Base-by-base conservation (phyloP, 495 filamentous ascomycete species). In the Trichoderma asperelloides region DNA sequence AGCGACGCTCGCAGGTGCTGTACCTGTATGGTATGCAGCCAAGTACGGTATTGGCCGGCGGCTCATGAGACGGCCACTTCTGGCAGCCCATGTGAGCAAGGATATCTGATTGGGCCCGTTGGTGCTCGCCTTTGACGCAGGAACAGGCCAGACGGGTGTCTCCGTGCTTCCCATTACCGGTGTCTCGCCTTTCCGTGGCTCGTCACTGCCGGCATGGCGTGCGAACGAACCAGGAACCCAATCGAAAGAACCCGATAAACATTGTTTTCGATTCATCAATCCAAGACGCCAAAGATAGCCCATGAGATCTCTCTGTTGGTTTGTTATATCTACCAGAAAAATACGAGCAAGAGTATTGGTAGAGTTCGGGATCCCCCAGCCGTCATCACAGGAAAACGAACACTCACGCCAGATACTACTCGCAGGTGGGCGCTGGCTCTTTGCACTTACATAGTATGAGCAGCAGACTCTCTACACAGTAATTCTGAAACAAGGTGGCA, bases 1-100 rank as follows among this genome's bases (percentile, higher is more conserved):
- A 27, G 51, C 51, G 25, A 60, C 21, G 15, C 6, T 21, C 18
- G 43, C 51, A 27, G 21, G 4, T 23, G 7, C 23, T n/a, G 51
- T n/a, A 60, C 2, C 63, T 3, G 25, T 65, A 65, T 3, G 51
- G n/a, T 39, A 28, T 47, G 45, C 39, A 47, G 27, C 6, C 13
- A 5, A 11, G n/a, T n/a, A n/a, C 12, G 13, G 43, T 12, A 45
- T 15, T 65, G 39, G 45, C 18, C 45, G 64, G 64, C 64, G 64
- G 64, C 64, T 65, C 64, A 65, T 45, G 64, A 65, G 64, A 65
- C 64, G 64, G n/a, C 45, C 40, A 25, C 64, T 28, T 60, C 51
- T 60, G 15, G 51, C n/a, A 60, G 51, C 51, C 43, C 6, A 28
- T 28, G 25, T 16, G 8, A 30, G 51, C 51, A 60, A 28, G 51